Evolutionary conservation across 306 rosid species (phyloP), one percentile per base, ranked within the genome.

Genomic region (Lathyrus aphaca): DNA sequence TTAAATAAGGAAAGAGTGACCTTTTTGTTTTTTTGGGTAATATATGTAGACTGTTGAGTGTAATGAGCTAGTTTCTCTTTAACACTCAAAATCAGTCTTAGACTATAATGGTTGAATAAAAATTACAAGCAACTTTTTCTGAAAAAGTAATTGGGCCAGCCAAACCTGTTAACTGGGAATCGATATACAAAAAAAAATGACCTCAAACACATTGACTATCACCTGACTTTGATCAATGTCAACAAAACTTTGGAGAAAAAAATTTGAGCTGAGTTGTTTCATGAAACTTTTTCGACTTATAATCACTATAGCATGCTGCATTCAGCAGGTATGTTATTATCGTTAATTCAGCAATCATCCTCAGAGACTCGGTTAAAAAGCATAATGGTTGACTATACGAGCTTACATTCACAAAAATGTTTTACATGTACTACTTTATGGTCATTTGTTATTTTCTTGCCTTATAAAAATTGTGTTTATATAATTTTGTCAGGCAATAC

Each of bases 401-500:
- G 46, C 18, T 65, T 55, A 32, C 46, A 50, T 48, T 40, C 9
- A 23, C 63, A 49, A 57, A 60, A 55, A 59, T 59, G 16, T 38
- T 71, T 49, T 64, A 11, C 27, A 12, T 19, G 13, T 56, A 48
- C 57, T 66, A 67, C 69, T 62, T 63, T 49, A 19, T 27, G 43
- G 68, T 51, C 43, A 39, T 21, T 14, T 68, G 15, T 60, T 72
- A 53, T 81, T 78, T 75, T 59, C 57, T 73, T 67, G 66, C 42
- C 51, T 46, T 71, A 45, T 43, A 21, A 80, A 35, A 62, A 67
- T 46, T 30, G 79, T 75, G 44, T 75, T 78, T 68, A 8, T 78
- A 72, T 69, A 64, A 76, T 74, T 32, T 78, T 81, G 68, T 46
- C 89, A 94, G 99, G 91, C 95, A 78, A 77, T 75, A 78, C 79